These are phyloP conservation scores for Hirschfeldia incana DNA, from an alignment of 345 rosid species.

Conservation along the genomic window DNA sequence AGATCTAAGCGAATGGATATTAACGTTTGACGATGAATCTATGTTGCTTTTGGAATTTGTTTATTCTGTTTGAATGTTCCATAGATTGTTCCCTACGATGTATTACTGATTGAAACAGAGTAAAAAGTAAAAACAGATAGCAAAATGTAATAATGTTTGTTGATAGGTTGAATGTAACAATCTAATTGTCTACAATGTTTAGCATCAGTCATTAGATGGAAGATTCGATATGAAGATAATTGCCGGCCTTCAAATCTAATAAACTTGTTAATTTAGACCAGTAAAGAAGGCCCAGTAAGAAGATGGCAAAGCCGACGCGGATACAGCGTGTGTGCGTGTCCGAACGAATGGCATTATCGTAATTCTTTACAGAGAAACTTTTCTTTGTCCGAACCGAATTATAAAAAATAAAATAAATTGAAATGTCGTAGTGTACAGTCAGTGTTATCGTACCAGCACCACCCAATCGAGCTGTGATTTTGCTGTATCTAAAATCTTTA, in stretches of 20 bases:
- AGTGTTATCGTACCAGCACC: background rate
- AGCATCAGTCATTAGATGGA: no score
- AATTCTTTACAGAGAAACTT: background rate
- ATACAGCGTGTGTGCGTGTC: background rate
- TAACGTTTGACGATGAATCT: slow-evolving; percentile 35
- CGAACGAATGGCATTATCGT: background rate
- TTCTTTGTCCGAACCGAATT: no score
- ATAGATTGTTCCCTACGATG: no score
- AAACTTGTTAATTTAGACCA: background rate
- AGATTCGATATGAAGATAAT: no score
- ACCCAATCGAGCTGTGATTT: background rate
- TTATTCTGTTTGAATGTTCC: background rate
- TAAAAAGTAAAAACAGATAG: no score
- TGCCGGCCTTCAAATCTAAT: no score
- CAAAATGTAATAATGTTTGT: no score
- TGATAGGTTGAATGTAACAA: no score
- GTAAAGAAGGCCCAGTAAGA: background rate
- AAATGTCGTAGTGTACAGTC: background rate
- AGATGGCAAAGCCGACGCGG: background rate
- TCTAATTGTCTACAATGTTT: no score
- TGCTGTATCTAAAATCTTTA: background rate
- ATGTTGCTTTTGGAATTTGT: background rate
- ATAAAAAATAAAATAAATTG: no score
- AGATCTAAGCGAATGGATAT: slow-evolving; percentile 80
- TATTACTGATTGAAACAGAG: no score